phyloP scores from a whole-genome alignment of 2,329 filamentous ascomycete species.

The Lizonia empirigonia region DNA sequence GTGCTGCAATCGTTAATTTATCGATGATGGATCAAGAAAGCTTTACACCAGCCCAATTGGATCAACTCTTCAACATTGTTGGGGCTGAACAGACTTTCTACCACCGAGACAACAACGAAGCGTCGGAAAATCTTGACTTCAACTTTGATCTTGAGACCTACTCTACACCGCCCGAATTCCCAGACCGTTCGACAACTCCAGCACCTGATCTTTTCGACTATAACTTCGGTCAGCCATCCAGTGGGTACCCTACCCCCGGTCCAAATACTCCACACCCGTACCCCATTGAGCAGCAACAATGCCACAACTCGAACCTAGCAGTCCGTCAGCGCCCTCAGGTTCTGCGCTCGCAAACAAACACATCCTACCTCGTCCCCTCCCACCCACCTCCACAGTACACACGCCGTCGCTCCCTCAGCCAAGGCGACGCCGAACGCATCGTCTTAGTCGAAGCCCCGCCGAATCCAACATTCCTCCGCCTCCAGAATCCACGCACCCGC shows the following conservation, averaged over 20 bases:
- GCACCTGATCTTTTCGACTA: constrained; percentile 22
- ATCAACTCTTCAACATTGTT: constrained; percentile 17
- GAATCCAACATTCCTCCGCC: constrained; percentile 34
- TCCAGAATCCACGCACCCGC: constrained; percentile 23
- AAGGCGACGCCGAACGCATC: constrained; percentile 24
- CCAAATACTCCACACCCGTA: constrained; percentile 25
- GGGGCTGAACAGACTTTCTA: constrained; percentile 5
- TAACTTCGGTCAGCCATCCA: constrained; percentile 11
- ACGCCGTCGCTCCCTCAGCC: constrained; percentile 41
- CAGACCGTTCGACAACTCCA: constrained; percentile 12
- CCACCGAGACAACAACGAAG: constrained; percentile 11
- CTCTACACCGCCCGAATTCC: neutral
- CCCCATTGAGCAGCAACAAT: constrained; percentile 22
- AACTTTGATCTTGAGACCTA: constrained; percentile 1
- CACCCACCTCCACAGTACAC: constrained; percentile 14
- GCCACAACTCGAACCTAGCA: neutral
- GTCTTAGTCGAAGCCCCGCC: neutral
- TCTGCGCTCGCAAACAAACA: constrained; percentile 14
- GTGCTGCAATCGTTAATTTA: constrained; percentile 7
- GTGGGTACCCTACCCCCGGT: constrained; percentile 19
- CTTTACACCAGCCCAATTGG: constrained; percentile 17
- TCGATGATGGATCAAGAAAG: constrained; percentile 7
- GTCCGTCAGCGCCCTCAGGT: constrained; percentile 8
- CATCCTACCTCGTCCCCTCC: constrained; percentile 2
- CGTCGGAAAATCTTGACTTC: constrained; percentile 15